Evolutionary conservation across 768 basidiomycete genomes (phyloP).

Genomic region (Clitopilus passeckerianus): DNA sequence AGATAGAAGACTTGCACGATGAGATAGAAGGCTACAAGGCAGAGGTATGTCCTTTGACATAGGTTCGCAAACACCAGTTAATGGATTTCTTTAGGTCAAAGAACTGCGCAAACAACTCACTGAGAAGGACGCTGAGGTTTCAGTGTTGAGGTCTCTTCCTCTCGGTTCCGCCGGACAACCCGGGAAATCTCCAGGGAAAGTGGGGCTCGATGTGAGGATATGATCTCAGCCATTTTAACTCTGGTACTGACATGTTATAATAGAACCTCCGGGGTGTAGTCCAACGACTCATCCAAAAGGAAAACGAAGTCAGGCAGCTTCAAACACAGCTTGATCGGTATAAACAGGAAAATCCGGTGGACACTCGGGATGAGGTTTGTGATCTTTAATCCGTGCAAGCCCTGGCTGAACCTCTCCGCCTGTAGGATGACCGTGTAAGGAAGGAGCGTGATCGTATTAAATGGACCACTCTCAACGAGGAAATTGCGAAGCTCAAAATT

Average conservation of each 20-base stretch:
- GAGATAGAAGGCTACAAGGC: constrained; percentile 41
- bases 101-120: constrained; percentile 61
- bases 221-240: constrained; percentile 1
- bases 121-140: constrained; percentile 47
- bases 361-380: constrained; percentile 57
- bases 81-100: constrained; percentile 29
- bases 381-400: background rate
- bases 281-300: constrained; percentile 78
- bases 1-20: constrained; percentile 59
- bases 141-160: background rate
- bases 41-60: constrained; percentile 1
- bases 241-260: constrained; percentile 1
- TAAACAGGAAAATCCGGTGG: constrained; percentile 51
- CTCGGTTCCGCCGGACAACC: background rate
- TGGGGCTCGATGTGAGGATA: constrained; percentile 50
- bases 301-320: constrained; percentile 76
- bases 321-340: constrained; percentile 66
- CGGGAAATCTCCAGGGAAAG: constrained; percentile 30
- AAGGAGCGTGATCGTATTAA: constrained; percentile 73
- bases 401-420: background rate
- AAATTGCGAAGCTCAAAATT: constrained; percentile 65
- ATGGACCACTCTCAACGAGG: constrained; percentile 68
- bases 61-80: constrained; percentile 34
- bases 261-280: constrained; percentile 71
- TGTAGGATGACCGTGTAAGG: constrained; percentile 67